Evolutionary conservation across 768 basidiomycete species (phyloP), one percentile per base, ranked within the genome.

Genomic region (Leccinum aurantiacum): DNA sequence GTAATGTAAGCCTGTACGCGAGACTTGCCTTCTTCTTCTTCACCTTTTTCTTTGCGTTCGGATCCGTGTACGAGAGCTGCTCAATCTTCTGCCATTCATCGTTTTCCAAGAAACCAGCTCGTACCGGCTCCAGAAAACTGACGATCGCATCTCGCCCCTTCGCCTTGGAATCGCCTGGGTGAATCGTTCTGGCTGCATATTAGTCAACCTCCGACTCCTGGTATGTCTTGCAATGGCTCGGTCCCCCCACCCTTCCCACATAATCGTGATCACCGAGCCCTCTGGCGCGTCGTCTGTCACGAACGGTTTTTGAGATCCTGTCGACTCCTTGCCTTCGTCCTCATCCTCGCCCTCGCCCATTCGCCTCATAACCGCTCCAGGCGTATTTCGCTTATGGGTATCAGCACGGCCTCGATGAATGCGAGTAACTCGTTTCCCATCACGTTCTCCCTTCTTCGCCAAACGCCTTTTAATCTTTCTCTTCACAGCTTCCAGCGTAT

Each of bases 151-250:
- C 84, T 47, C 83, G 82, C 15, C 96, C 91, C 0, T 85, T 82
- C 4, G 74, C 74, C 80, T 99, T 99, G 70, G 98, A 76, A 74
- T 97, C 97, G 33, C 85, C 88, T 7, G 97, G 97, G 73, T 97
- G 94, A 4, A 99, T 67, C 63, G 84, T 83, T 76, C 86, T 89
- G 59, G 79, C 81, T 31, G 79, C 84, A 70, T 94, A n/a, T n/a
- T n/a, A 99, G 56, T 90, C 92, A 19, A 79, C 78, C 72, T 90
- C 80, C 64, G 98, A 70, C 50, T 83, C 82, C 14, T 81, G 81
- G 72, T 85, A 92, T 5, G 78, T 78, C 38, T 66, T 67, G 78
- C 91, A 96, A 73, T 97, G 93, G 56, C 83, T 77, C 54, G 86
- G 77, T 13, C 73, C 75, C 3, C 94, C 93, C 22, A 22, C 95